Evolutionary conservation across 352 stramenopile species (phyloP).

Genomic region (Pythium inflatum): DNA sequence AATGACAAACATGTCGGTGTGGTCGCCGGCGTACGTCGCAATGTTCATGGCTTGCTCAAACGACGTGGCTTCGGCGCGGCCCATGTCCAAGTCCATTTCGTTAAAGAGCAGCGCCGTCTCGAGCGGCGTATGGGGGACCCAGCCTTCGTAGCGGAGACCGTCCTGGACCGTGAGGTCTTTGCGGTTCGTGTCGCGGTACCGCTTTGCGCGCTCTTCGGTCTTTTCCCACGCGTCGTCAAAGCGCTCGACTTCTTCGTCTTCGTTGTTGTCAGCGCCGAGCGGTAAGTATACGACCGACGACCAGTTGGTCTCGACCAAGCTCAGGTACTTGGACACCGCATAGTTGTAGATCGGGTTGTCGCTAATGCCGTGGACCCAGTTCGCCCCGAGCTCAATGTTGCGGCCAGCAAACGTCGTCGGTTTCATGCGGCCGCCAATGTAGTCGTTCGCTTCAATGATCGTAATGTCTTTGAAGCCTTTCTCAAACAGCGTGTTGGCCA

Average conservation of each 20-base stretch:
- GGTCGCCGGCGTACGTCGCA: background rate
- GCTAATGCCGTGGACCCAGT: conserved; percentile 7
- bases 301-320: conserved; percentile 6
- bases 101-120: conserved; percentile 3
- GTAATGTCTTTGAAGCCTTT: conserved; percentile 12
- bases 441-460: conserved; percentile 13
- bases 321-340: background rate
- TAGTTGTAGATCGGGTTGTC: conserved; percentile 15
- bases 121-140: conserved; percentile 1
- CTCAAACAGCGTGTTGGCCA: conserved; percentile 3
- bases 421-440: conserved; percentile 11
- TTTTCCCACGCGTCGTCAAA: background rate
- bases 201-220: background rate
- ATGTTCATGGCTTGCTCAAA: conserved; percentile 7
- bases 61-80: background rate
- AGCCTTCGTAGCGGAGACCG: background rate
- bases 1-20: background rate
- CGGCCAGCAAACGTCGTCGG: background rate
- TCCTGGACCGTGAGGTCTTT: conserved; percentile 6
- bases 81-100: conserved; percentile 10
- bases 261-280: background rate
- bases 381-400: conserved; percentile 7
- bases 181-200: background rate
- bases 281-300: background rate
- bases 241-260: background rate